Base-by-base conservation (phyloP, 2,329 filamentous ascomycete genomes). In the Arthrobotrys megalospora region DNA sequence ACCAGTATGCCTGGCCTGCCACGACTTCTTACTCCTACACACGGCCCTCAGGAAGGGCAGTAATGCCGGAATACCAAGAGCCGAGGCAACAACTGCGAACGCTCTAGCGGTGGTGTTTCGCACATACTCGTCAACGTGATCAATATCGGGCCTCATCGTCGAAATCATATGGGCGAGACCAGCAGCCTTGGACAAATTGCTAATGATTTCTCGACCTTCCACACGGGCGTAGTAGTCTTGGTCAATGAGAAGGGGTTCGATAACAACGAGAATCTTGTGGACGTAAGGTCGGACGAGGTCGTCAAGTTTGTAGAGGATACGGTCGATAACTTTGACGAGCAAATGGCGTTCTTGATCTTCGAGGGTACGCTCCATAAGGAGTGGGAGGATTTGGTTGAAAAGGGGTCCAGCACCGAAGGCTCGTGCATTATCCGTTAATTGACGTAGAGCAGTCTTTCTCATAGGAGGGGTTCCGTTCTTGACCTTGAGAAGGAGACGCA, bases 211-310 rank as follows among this genome's bases (percentile, higher is more conserved):
- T 81, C 96, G 93, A 85, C 96, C 96, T 85, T 99, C 96, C 4
- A 99, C 96, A 84, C 96, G 92, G 48, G 96, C 96, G 84, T 99
- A 99, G 86, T 99, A 99, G 85, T 99, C 96, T 86, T 99, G 96
- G 83, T 99, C 96, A 83, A 99, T 99, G 81, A 99, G 92, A 62
- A 99, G 88, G n/a, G 96, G 96, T 85, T 99, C 96, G 82, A 99
- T 99, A 83, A 99, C 96, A 66, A 99, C 96, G 73, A 99, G 86
- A 80, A 99, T 99, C 87, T 98, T 98, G 87, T 99, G 96, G 14
- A 97, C 95, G 80, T 95, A 99, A 21, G 96, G 96, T 47, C 96
- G 90, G 67, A 99, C 96, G 80, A 98, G 88, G 82, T 99, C 96
- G 83, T 98, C 96, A 24, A 99, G 90, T 86, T 99, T 99, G 89